phyloP scores from a whole-genome alignment of 345 rosid species.

The Psidium friedrichsthalianum region DNA sequence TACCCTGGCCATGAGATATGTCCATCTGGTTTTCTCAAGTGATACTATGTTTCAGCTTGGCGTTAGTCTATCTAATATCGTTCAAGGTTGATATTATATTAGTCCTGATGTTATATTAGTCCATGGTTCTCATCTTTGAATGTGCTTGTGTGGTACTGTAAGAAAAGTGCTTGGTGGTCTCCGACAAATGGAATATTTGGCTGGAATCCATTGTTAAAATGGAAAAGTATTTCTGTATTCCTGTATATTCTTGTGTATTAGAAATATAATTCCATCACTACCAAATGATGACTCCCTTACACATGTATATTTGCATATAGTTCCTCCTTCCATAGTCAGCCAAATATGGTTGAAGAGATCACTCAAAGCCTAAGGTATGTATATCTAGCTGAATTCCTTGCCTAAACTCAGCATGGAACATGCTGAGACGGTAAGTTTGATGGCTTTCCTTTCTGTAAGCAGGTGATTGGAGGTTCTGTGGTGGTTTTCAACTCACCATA shows the following conservation, averaged over 20 bases:
- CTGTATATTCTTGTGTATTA: not conserved
- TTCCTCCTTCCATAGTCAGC: not conserved
- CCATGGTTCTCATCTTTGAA: not conserved
- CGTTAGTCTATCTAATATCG: not conserved
- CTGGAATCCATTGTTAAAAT: not conserved
- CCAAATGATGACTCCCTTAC: not conserved
- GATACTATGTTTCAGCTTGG: not conserved
- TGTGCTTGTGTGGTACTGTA: not conserved
- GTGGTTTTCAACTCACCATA: constrained; percentile 56
- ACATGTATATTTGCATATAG: not conserved
- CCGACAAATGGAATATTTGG: not conserved
- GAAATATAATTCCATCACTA: not conserved
- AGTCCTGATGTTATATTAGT: not conserved
- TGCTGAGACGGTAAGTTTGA: constrained; percentile 13
- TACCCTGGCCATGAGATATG: not conserved
- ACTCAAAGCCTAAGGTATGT: not conserved
- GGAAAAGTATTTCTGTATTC: not conserved
- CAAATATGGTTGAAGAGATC: not conserved
- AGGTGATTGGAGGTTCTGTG: constrained; percentile 53
- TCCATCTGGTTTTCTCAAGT: not conserved
- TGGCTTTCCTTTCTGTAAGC: constrained; percentile 45
- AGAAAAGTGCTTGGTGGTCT: not conserved
- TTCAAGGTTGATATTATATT: not conserved
- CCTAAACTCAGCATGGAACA: constrained; percentile 31
- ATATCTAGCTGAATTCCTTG: not conserved